Evolutionary conservation across 75 land plant species (phyloP).

Genomic region (Ceratopteris richardii): DNA sequence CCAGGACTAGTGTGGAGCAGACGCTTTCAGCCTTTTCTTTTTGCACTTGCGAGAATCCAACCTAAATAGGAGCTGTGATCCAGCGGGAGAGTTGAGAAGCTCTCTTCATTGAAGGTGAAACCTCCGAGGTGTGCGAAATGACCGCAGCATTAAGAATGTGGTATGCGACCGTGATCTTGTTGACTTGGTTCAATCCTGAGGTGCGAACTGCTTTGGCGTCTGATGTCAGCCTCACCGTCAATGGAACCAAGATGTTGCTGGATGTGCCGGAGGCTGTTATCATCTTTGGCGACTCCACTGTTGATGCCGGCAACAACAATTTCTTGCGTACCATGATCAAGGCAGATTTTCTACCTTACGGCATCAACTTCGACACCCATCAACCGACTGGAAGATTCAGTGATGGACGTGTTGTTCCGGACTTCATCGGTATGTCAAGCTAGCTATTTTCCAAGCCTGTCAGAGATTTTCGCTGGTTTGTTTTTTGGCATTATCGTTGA

Average conservation of each 20-base stretch:
- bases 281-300: constrained; percentile 22
- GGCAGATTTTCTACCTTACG: constrained; percentile 17
- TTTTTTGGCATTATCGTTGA: not conserved
- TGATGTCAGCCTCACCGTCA: too few relatives aligned
- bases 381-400: constrained; percentile 16
- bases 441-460: not conserved
- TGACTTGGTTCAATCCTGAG: too few relatives aligned
- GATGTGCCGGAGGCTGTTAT: constrained; percentile 8
- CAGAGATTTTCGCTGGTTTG: not conserved
- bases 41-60: too few relatives aligned
- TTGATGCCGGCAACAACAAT: constrained; percentile 17
- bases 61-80: too few relatives aligned
- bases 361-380: constrained; percentile 5
- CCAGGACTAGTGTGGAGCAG: too few relatives aligned
- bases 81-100: too few relatives aligned
- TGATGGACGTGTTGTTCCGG: constrained; percentile 6
- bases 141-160: too few relatives aligned
- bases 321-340: not conserved
- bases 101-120: too few relatives aligned
- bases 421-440: constrained; percentile 9
- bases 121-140: too few relatives aligned
- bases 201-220: too few relatives aligned
- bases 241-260: not conserved
- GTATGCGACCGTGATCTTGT: too few relatives aligned
- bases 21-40: too few relatives aligned